Evolutionary conservation across 1,139 yeast species (phyloP), one percentile per base, ranked within the genome.

Genomic region (Candida neerlandica): DNA sequence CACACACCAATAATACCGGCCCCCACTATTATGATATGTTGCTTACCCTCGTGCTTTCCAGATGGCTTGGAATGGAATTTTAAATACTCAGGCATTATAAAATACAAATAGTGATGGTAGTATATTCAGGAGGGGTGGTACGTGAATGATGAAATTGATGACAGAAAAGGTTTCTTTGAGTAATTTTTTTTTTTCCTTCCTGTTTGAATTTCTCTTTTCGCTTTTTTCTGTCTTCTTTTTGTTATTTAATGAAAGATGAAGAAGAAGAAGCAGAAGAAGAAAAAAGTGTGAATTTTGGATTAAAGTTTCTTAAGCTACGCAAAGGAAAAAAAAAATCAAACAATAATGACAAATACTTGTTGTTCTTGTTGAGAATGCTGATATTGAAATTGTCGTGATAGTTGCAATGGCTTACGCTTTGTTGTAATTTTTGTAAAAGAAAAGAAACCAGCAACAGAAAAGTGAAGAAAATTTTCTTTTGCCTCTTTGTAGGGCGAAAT

Each of bases 1-100:
- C 97, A 89, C 10, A 90, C 96, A 26, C 99, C 99, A 39, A 94
- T 87, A 60, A 94, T 92, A 26, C 99, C 99, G 0, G 97, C 99
- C 16, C 97, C 97, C 27, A 86, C 90, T 41, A 87, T 84, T 49
- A 86, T 77, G 46, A 86, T 86, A 61, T 86, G 91, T 19, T 81
- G 79, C 61, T 85, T 85, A 35, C 83, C 87, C 56, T 79, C 67
- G 46, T 81, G 82, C 50, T 71, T 77, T 12, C 82, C 85, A 1
- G 86, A 78, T 11, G 89, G 86, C 45, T 56, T 60, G 9, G 71
- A 62, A 43, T 65, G 66, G 53, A 73, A 73, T 48, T 70, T 69
- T 50, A 75, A 63, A 51, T 68, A 70, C 48, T 73, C 78, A 15
- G 67, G 51, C 75, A 70, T 70, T 45, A 38, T 38, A n/a, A 6